These are phyloP conservation scores for Podospora didyma DNA, from an alignment of 495 filamentous ascomycete species.

Conservation along the genomic window DNA sequence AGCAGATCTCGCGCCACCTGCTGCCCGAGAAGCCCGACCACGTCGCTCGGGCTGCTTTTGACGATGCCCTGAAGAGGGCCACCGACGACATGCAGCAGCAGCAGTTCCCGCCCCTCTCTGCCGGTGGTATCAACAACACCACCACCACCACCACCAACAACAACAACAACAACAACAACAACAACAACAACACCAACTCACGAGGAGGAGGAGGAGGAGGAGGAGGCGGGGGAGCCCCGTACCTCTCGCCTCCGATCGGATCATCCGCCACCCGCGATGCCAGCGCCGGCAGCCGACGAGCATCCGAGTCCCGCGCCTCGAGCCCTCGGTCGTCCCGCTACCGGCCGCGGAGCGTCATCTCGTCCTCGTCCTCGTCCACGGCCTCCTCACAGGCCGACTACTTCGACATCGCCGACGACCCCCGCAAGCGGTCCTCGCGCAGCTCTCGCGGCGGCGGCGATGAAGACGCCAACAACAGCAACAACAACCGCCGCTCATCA, in stretches of 20 bases:
- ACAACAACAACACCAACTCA: too few relatives aligned
- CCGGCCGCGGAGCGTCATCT: constrained; percentile 1
- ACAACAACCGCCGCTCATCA: constrained; percentile 2
- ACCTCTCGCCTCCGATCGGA: not conserved
- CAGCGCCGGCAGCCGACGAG: not conserved
- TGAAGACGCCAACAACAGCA: not conserved
- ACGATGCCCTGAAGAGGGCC: constrained; percentile 21
- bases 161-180: not conserved
- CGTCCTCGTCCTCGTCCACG: not conserved
- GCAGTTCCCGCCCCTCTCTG: not conserved
- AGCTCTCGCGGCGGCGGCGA: not conserved
- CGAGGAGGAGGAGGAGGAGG: too few relatives aligned
- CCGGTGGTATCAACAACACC: not conserved
- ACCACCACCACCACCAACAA: not conserved
- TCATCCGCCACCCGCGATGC: not conserved
- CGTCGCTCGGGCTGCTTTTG: constrained; percentile 21
- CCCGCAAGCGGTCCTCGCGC: not conserved
- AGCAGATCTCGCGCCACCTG: constrained; percentile 69
- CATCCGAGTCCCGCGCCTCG: not conserved
- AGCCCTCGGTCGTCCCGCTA: not conserved
- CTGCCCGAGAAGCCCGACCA: constrained; percentile 51
- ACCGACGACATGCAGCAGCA: constrained; percentile 23
- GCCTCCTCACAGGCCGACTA: not conserved
- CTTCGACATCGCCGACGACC: not conserved
- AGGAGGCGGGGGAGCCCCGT: not conserved